phyloP scores from a whole-genome alignment of 2,329 filamentous ascomycete species.

The Pseudonectria foliicola region DNA sequence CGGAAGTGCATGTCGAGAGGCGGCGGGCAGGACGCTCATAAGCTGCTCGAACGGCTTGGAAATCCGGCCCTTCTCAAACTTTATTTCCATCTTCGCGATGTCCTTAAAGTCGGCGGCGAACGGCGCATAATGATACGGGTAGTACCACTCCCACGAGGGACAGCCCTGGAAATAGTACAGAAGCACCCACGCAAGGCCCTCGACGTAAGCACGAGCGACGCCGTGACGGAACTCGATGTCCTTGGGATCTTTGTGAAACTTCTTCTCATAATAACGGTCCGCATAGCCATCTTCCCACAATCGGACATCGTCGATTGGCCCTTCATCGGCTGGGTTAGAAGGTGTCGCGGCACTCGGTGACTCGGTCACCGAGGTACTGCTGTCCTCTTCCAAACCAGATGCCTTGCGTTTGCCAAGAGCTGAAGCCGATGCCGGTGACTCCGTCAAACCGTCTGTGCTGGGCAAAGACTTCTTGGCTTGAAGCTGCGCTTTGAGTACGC shows the following conservation, averaged over 20 bases:
- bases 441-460: conserved; percentile 10
- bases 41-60: conserved; percentile 94
- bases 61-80: conserved; percentile 75
- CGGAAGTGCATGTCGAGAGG: conserved; percentile 85
- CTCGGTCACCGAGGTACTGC: conserved; percentile 52
- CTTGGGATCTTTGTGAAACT: conserved; percentile 76
- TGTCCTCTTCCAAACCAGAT: conserved; percentile 56
- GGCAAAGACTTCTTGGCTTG: conserved; percentile 35
- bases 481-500: conserved; percentile 74
- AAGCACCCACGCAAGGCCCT: conserved; percentile 91
- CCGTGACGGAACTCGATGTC: conserved; percentile 82
- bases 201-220: conserved; percentile 85
- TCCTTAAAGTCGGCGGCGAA: conserved; percentile 93
- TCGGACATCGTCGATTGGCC: conserved; percentile 71
- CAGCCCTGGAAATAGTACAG: conserved; percentile 98
- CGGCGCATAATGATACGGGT: conserved; percentile 95
- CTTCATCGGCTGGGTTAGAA: conserved; percentile 48
- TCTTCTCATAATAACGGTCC: conserved; percentile 94
- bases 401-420: conserved; percentile 71
- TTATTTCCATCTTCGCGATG: conserved; percentile 68
- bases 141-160: conserved; percentile 98
- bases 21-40: conserved; percentile 94
- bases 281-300: conserved; percentile 95
- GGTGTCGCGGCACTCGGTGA: conserved; percentile 42
- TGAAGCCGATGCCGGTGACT: conserved; percentile 37